These are phyloP conservation scores for Agaricus subrufescens DNA, from an alignment of 768 basidiomycete species.

Conservation along the genomic window DNA sequence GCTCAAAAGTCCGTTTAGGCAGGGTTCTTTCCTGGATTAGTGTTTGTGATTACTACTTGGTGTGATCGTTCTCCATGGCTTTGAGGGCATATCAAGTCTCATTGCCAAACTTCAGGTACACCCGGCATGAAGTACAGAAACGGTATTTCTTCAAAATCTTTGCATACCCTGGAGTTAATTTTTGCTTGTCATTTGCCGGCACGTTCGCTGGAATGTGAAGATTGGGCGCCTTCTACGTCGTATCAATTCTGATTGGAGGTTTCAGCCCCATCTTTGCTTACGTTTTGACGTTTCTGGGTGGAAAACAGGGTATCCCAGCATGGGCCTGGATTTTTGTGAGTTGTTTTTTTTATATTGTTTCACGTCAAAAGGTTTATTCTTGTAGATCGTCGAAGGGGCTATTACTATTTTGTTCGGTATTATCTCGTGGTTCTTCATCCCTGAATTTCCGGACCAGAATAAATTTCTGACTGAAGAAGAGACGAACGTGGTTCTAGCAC, in stretches of 20 bases:
- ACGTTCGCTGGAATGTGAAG: constrained; percentile 18
- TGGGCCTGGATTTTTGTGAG: constrained; percentile 54
- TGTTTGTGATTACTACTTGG: constrained; percentile 49
- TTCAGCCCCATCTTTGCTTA: constrained; percentile 48
- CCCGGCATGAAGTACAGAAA: constrained; percentile 46
- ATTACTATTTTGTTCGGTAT: constrained; percentile 41
- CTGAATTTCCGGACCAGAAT: constrained; percentile 46
- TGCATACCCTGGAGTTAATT: neutral
- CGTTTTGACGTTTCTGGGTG: constrained; percentile 34
- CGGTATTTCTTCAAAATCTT: constrained; percentile 24
- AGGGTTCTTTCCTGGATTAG: constrained; percentile 45
- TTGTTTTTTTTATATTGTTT: constrained; percentile 1
- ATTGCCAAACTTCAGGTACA: constrained; percentile 33
- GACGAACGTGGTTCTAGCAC: constrained; percentile 35
- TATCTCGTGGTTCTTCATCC: constrained; percentile 38
- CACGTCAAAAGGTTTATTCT: neutral
- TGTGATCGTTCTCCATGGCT: constrained; percentile 13
- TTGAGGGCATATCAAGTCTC: neutral
- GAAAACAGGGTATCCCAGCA: constrained; percentile 35
- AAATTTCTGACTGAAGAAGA: constrained; percentile 37
- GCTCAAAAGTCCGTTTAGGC: constrained; percentile 25
- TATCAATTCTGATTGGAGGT: constrained; percentile 37
- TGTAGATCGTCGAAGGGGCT: constrained; percentile 44
- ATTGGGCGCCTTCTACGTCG: constrained; percentile 42
- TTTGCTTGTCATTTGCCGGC: neutral